Base-by-base conservation (phyloP, 768 basidiomycete genomes). In the Lactarius trivialis region DNA sequence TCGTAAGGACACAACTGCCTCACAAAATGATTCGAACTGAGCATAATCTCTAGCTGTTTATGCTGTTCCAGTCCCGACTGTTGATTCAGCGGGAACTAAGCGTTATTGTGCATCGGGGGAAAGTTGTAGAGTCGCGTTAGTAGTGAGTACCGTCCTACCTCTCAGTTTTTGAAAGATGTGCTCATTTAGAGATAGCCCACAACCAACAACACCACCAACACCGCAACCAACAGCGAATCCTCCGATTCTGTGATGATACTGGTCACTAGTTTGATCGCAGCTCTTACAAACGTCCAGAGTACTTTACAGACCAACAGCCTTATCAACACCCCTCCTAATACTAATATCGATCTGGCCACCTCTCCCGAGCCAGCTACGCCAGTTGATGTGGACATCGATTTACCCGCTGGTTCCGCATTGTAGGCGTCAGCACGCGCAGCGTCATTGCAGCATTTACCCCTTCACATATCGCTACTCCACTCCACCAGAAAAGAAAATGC, bases 61-160 rank as follows among this genome's bases (percentile, higher is more conserved):
- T 19, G 61, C 61, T 11, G 56, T 56, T 34, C 61, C 61, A 28
- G 6, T 57, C 33, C 39, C 50, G 7, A 43, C 6, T 33, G n/a
- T 17, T 7, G 30, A 11, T 34, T 33, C 30, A 11, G 39, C 37
- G 1, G 30, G 0, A 3, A 21, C 4, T 34, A 57, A 53, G 56
- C 55, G 50, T 1, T 1, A 0, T n/a, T 61, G 55, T 21, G 2
- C 0, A 0, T 21, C n/a, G n/a, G n/a, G n/a, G n/a, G 12, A 0
- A 0, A 11, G 1, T 8, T 61, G 60, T 33, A 36, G 36, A 28
- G 0, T 5, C 2, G 21, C 26, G 5, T 15, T 21, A 51, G 2
- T 33, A 2, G 60, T 61, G 30, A 50, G 45, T 12, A 24, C 4
- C n/a, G 17, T 15, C 12, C 1, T 24, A 50, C 12, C 17, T 26